phyloP scores from a whole-genome alignment of 164 flowering plant species.

The Vitis rotundifolia region DNA sequence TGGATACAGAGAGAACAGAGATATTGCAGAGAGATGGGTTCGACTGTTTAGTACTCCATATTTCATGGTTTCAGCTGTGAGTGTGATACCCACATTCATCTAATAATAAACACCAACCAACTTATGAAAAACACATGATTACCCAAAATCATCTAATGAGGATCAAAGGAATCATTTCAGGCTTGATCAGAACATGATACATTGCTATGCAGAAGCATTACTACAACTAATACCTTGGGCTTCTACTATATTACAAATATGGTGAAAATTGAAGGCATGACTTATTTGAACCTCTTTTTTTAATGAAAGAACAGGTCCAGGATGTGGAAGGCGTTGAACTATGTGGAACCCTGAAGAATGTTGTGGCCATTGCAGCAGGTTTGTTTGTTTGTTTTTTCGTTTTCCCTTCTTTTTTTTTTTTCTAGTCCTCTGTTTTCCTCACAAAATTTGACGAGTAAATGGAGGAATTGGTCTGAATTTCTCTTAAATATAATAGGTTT shows the following conservation, averaged over 20 bases:
- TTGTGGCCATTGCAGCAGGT: conserved; percentile 98
- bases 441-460: neutral
- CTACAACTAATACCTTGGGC: no score
- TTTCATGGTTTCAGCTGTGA: conserved; percentile 81
- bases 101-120: no score
- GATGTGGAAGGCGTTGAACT: conserved; percentile 98
- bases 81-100: conserved; percentile 18
- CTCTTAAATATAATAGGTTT: conserved; percentile 53
- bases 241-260: no score
- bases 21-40: conserved; percentile 84
- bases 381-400: neutral
- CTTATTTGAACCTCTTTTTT: no score
- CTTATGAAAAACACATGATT: no score
- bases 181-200: no score
- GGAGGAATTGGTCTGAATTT: neutral
- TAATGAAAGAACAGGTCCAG: conserved; percentile 48
- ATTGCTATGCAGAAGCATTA: no score
- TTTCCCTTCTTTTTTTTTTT: neutral
- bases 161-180: no score
- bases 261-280: no score
- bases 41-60: conserved; percentile 75
- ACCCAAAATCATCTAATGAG: no score
- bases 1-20: conserved; percentile 69
- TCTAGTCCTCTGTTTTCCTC: neutral
- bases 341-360: conserved; percentile 94